Conservation (phyloP, 352 stramenopile genomes). For the Saprolegnia diclina region DNA sequence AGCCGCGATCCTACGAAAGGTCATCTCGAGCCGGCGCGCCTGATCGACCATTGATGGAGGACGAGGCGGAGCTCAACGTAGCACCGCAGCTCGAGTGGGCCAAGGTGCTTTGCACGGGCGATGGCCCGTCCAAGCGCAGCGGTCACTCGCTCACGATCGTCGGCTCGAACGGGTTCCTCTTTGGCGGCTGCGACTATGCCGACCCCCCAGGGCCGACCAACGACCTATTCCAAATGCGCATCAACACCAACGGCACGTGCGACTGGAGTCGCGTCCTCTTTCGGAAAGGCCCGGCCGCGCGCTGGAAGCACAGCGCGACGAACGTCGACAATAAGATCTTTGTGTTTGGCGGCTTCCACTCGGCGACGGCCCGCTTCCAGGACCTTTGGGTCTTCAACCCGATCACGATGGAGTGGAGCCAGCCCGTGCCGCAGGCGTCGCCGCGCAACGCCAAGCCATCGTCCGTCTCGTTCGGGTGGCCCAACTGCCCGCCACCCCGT, state of each 20-base stretch:
- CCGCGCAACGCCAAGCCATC: slow-evolving; percentile 6
- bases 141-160: slow-evolving; percentile 91
- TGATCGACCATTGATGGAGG: neutral
- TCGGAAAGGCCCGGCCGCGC: slow-evolving; percentile 37
- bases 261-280: slow-evolving; percentile 70
- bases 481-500: slow-evolving; percentile 62
- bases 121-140: slow-evolving; percentile 84
- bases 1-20: neutral
- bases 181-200: slow-evolving; percentile 88
- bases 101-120: slow-evolving; percentile 64
- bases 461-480: slow-evolving; percentile 30
- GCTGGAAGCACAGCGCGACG: slow-evolving; percentile 90
- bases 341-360: slow-evolving; percentile 94
- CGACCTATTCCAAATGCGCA: slow-evolving; percentile 91
- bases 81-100: slow-evolving; percentile 44
- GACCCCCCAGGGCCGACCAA: slow-evolving; percentile 88
- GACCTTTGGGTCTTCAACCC: slow-evolving; percentile 97
- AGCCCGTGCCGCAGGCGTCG: slow-evolving; percentile 33
- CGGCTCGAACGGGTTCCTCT: slow-evolving; percentile 86
- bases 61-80: slow-evolving; percentile 3
- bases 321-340: slow-evolving; percentile 86
- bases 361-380: slow-evolving; percentile 84
- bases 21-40: neutral
- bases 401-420: slow-evolving; percentile 88
- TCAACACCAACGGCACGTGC: slow-evolving; percentile 54